A percentile compares a stretch with the other conserved stretches of the same genome.
These are phyloP conservation scores for Mytilinidion resinicola DNA, from an alignment of 495 filamentous ascomycete genomes.

Conservation along the genomic window DNA sequence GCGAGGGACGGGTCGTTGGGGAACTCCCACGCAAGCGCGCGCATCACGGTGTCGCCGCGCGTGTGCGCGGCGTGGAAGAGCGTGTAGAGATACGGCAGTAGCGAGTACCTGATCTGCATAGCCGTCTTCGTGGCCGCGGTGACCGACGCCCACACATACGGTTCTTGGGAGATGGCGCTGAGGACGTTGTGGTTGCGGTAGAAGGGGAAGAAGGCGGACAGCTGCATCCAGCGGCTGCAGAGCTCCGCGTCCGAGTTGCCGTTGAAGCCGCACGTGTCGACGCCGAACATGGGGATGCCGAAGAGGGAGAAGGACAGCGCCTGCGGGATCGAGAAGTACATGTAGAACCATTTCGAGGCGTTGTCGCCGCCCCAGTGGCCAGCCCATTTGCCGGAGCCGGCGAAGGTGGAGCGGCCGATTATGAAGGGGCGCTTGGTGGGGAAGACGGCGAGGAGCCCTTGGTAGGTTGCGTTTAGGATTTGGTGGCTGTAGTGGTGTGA, in stretches of 20 bases:
- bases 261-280: conserved; percentile 74
- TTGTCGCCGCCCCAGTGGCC: conserved; percentile 92
- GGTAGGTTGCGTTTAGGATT: conserved; percentile 73
- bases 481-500: conserved; percentile 49
- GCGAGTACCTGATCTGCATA: conserved; percentile 66
- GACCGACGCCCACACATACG: conserved; percentile 67
- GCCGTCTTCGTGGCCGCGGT: conserved; percentile 58
- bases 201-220: conserved; percentile 81
- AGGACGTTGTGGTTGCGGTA: conserved; percentile 78
- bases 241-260: conserved; percentile 68
- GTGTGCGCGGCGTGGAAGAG: conserved; percentile 64
- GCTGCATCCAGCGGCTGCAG: conserved; percentile 82
- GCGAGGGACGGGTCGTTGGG: conserved; percentile 67
- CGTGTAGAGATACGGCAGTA: conserved; percentile 81
- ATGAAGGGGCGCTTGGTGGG: conserved; percentile 73
- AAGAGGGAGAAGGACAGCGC: conserved; percentile 74
- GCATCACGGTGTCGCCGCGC: conserved; percentile 68
- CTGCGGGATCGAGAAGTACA: conserved; percentile 77
- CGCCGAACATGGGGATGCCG: conserved; percentile 83
- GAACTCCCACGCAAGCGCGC: conserved; percentile 79
- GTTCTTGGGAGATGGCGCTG: conserved; percentile 61
- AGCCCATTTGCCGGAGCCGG: conserved; percentile 71
- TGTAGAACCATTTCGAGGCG: conserved; percentile 39
- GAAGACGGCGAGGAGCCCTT: conserved; percentile 58
- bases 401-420: conserved; percentile 77